These are phyloP conservation scores for Colletotrichum sojae DNA, from an alignment of 2,329 filamentous ascomycete genomes.

Conservation along the genomic window DNA sequence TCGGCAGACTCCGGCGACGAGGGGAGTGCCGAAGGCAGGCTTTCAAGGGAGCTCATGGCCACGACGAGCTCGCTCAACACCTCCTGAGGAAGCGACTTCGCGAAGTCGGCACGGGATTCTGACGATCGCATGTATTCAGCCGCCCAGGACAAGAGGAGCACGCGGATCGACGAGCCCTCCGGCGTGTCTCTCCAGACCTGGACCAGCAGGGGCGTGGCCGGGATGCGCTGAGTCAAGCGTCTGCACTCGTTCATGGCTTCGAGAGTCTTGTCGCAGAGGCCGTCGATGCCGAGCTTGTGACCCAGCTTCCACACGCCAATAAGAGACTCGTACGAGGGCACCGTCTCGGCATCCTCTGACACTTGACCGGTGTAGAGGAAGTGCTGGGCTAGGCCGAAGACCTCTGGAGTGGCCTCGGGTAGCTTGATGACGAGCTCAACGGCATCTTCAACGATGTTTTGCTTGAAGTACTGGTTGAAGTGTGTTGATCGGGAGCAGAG, in stretches of 20 bases:
- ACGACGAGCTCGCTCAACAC: constrained; percentile 75
- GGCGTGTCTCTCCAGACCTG: constrained; percentile 75
- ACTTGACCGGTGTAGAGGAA: constrained; percentile 68
- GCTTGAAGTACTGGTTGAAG: constrained; percentile 63
- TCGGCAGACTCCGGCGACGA: constrained; percentile 42
- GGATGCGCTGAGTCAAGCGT: constrained; percentile 67
- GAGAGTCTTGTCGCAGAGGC: constrained; percentile 69
- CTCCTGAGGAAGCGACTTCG: constrained; percentile 72
- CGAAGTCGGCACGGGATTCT: constrained; percentile 69
- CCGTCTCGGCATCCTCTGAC: constrained; percentile 55
- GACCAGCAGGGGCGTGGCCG: constrained; percentile 70
- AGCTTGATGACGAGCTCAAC: constrained; percentile 67
- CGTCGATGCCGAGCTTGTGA: constrained; percentile 64
- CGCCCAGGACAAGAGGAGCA: constrained; percentile 72
- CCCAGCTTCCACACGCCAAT: constrained; percentile 72
- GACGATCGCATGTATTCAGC: constrained; percentile 75
- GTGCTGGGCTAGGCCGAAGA: constrained; percentile 69
- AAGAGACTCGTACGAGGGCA: constrained; percentile 68
- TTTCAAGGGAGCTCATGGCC: constrained; percentile 70
- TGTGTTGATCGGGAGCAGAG: constrained; percentile 66
- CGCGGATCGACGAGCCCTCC: constrained; percentile 71
- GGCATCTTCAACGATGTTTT: constrained; percentile 50
- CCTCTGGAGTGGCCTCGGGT: constrained; percentile 61
- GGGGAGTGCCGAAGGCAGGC: constrained; percentile 51
- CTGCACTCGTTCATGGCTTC: constrained; percentile 71